phyloP scores from a whole-genome alignment of 208 protist species.

The Naegleria lovaniensis region DNA sequence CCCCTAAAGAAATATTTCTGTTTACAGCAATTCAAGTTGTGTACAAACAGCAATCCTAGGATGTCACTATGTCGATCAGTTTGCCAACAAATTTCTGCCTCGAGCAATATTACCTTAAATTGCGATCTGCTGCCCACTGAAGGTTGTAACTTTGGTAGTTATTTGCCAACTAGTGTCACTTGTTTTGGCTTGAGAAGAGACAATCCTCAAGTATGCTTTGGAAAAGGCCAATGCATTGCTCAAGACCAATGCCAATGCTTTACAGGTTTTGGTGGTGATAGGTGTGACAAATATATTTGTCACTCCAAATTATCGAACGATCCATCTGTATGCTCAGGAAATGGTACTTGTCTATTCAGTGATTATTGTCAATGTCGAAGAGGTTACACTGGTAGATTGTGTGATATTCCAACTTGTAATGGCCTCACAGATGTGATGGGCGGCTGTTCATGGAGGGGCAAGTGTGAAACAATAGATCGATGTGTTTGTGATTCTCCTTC shows the following conservation, averaged over 20 bases:
- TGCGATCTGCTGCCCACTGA: background rate
- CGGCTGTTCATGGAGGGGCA: background rate
- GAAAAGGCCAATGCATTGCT: background rate
- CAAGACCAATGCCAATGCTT: background rate
- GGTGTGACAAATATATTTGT: background rate
- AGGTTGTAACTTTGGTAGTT: background rate
- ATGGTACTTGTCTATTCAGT: background rate
- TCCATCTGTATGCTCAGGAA: background rate
- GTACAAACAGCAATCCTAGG: too few relatives aligned
- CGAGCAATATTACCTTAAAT: background rate
- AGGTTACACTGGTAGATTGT: background rate
- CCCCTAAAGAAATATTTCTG: too few relatives aligned
- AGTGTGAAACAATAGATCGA: background rate
- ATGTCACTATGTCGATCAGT: too few relatives aligned
- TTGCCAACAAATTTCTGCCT: too few relatives aligned
- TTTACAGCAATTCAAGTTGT: too few relatives aligned
- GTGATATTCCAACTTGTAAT: background rate
- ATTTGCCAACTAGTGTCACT: background rate
- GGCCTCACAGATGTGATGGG: background rate
- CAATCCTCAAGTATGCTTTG: background rate
- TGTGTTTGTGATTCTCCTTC: background rate
- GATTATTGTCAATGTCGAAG: background rate
- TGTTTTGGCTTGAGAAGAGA: background rate
- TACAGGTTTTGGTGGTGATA: background rate
- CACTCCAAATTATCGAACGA: background rate